A percentile compares a stretch with the other conserved stretches of the same genome.
phyloP scores from a whole-genome alignment of 2,329 filamentous ascomycete genomes.

The Metarhizium guizhouense region DNA sequence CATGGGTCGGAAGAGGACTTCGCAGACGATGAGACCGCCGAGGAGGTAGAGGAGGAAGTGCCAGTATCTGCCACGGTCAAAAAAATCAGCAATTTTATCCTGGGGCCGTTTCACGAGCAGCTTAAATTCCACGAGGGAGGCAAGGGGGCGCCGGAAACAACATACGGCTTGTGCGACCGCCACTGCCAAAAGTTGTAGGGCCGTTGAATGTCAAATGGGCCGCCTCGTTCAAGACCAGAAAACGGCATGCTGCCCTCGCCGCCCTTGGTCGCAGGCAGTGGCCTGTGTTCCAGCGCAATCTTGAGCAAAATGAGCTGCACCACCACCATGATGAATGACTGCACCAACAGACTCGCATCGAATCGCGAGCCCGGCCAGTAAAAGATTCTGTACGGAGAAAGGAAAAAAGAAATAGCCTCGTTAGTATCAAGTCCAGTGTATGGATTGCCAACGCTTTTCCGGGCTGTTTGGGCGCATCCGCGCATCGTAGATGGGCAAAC shows the following conservation, averaged over 20 bases:
- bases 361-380: slow-evolving; percentile 61
- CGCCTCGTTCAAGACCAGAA: slow-evolving; percentile 35
- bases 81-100: background rate
- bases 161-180: slow-evolving; percentile 59
- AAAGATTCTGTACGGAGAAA: slow-evolving; percentile 43
- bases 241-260: slow-evolving; percentile 57
- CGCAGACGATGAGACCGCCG: slow-evolving; percentile 48
- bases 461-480: slow-evolving; percentile 4
- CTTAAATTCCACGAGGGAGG: background rate
- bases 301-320: slow-evolving; percentile 58
- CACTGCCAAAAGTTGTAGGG: slow-evolving; percentile 81
- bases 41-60: slow-evolving; percentile 63
- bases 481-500: slow-evolving; percentile 7
- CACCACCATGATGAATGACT: slow-evolving; percentile 56
- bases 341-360: slow-evolving; percentile 53
- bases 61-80: slow-evolving; percentile 52
- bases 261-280: slow-evolving; percentile 48
- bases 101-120: background rate
- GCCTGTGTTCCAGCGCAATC: slow-evolving; percentile 60
- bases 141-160: slow-evolving; percentile 8
- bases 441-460: too few species aligned
- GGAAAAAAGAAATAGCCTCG: too few species aligned
- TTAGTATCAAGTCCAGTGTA: background rate
- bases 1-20: slow-evolving; percentile 56
- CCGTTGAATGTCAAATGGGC: slow-evolving; percentile 32